Evolutionary conservation across 225 moss, liverwort and hornwort genomes (phyloP).

Genomic region (Bryoerythrophyllum caledonicum): DNA sequence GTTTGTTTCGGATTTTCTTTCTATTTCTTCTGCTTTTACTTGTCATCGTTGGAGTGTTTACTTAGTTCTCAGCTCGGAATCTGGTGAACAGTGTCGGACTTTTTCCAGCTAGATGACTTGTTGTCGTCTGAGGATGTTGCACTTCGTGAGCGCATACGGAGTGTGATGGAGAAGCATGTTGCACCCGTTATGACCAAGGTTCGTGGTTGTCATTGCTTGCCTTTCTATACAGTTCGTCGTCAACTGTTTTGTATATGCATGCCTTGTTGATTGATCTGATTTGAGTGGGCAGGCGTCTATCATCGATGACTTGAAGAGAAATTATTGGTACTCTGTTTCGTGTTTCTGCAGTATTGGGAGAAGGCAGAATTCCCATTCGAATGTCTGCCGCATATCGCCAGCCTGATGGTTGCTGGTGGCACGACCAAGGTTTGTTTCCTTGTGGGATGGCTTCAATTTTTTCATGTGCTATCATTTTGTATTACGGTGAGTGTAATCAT

Average conservation of each 20-base stretch:
- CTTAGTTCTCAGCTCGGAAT: constrained; percentile 6
- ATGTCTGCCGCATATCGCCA: constrained; percentile 75
- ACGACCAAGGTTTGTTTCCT: constrained; percentile 64
- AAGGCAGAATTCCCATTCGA: constrained; percentile 95
- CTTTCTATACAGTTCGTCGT: not conserved
- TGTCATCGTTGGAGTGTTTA: constrained; percentile 11
- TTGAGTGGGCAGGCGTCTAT: not conserved
- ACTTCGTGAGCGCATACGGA: constrained; percentile 67
- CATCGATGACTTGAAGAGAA: not conserved
- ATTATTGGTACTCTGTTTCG: constrained; percentile 11
- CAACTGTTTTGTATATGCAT: not conserved
- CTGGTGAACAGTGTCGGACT: constrained; percentile 74
- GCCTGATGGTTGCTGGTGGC: constrained; percentile 80
- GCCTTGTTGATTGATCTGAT: constrained; percentile 9
- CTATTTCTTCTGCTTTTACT: not conserved
- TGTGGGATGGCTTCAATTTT: not conserved
- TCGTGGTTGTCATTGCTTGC: constrained; percentile 1
- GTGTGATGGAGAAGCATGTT: constrained; percentile 84
- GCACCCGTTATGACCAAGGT: constrained; percentile 93
- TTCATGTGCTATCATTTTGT: not conserved
- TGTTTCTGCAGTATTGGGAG: constrained; percentile 83
- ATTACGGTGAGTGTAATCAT: not conserved
- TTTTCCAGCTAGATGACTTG: constrained; percentile 76
- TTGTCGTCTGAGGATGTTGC: constrained; percentile 72
- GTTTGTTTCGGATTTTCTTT: not conserved